Base-by-base conservation (phyloP, 129 eudicot species). In the Scalesia atractyloides region DNA sequence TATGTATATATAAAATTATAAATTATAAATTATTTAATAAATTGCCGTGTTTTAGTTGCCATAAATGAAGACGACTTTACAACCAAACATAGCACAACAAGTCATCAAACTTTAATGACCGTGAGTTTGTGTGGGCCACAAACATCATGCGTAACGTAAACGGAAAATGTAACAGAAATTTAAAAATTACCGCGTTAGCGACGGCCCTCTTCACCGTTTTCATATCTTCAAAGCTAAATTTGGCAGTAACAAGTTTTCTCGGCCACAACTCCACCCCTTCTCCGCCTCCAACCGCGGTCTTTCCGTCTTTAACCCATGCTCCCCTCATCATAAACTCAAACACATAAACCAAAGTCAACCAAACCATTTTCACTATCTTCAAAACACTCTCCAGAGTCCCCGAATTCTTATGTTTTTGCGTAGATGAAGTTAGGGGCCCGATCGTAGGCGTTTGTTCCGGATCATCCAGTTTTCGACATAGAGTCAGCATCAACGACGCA, bases 261-360 rank as follows among this genome's bases (percentile, higher is more conserved):
- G 95, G 97, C 95, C 97, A 88, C 26, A 88, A 76, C 82, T 92
- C 97, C 74, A 92, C 94, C 48, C 97, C 96, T 61, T 74, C 83
- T 11, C 96, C 97, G 16, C 97, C 96, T 49, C 86, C 74, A 47
- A 92, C 36, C 68, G 62, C 85, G 22, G 84, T 92, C 22, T 24
- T 78, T 49, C 75, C 47, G 34, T 92, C 97, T 43, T 58, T 83
- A 68, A 79, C 59, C 88, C 86, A 84, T 60, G 80, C 46, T 5
- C 50, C 51, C 71, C 91, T 89, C 83, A 79, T 16, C 20, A 69
- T 19, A 62, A 92, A 73, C 78, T 83, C 83, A 53, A 81, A 1
- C 46, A 76, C 64, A 52, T 73, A 89, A 58, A 86, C 74, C 75
- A 86, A 14, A 20, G 85, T 83, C 62, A 73, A 84, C 90, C 84